Base-by-base conservation (phyloP, 2,329 filamentous ascomycete genomes). In the Aspergillus quadricinctus region DNA sequence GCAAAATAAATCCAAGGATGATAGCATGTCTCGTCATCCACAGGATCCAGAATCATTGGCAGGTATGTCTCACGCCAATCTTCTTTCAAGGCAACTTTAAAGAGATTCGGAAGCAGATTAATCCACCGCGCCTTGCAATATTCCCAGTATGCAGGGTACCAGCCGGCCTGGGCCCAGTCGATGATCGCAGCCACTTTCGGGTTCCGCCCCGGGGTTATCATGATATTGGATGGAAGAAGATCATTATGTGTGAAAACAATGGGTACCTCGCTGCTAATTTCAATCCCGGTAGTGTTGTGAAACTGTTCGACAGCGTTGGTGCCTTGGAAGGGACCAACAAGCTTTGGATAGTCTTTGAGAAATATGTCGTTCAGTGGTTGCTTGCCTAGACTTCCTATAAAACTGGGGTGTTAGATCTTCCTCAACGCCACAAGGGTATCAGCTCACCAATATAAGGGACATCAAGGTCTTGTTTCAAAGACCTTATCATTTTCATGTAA, bases 111-210 rank as follows among this genome's bases (percentile, higher is more conserved):
- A 52, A 62, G 11, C 11, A 64, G 0, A 9, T 61, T 60, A 25
- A 71, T 62, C 2, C 64, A 59, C 28, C 64, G 63, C 46, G 63
- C 62, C 56, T 69, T 70, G 57, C 63, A 70, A 61, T 66, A 68
- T 59, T 69, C 67, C 68, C 64, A 71, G 58, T 70, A 71, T 11
- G 65, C 61, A 41, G 65, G 65, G 62, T 71, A 70, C 67, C 66
- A 71, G 10, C 68, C 68, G 27, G 62, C 51, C 55, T 71, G 67
- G 31, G 48, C 64, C 65, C 64, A 70, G 52, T 70, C 68, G 54
- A 72, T 58, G 29, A 71, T 35, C 4, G 63, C 65, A 35, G 60
- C 61, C 35, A 70, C 59, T 50, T 46, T 55, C 27, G 63, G 64
- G 61, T 61, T 64, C n/a, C 55, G 27, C n/a, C 59, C 65, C 3